A percentile compares a stretch with the other conserved stretches of the same genome.
phyloP scores from a whole-genome alignment of 495 filamentous ascomycete species.

The Cenococcum geophilum region DNA sequence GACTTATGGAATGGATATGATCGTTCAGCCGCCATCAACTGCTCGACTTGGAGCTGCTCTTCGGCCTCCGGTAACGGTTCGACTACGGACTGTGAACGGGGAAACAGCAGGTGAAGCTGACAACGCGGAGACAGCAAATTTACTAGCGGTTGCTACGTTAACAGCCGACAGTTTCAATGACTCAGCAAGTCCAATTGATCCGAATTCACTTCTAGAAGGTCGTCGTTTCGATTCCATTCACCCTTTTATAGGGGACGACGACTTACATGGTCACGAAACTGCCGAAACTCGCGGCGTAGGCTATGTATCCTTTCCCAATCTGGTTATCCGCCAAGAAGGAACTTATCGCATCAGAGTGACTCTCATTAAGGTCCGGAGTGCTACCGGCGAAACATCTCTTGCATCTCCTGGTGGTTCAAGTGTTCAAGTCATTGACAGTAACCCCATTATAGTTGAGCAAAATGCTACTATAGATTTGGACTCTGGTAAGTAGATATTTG shows the following conservation, averaged over 20 bases:
- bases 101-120: slow-evolving; percentile 18
- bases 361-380: slow-evolving; percentile 31
- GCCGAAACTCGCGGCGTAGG: slow-evolving; percentile 29
- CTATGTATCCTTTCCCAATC: slow-evolving; percentile 35
- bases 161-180: slow-evolving; percentile 17
- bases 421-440: slow-evolving; percentile 34
- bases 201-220: slow-evolving; percentile 19
- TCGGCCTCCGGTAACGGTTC: slow-evolving; percentile 16
- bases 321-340: slow-evolving; percentile 35
- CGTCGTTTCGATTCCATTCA: slow-evolving; percentile 25
- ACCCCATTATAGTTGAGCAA: slow-evolving; percentile 33
- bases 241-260: slow-evolving; percentile 25
- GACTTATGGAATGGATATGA: slow-evolving; percentile 27
- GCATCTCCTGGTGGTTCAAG: slow-evolving; percentile 23
- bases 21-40: slow-evolving; percentile 24
- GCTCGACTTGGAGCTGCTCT: slow-evolving; percentile 18
- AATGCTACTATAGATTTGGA: slow-evolving; percentile 2
- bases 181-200: slow-evolving; percentile 16
- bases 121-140: slow-evolving; percentile 20
- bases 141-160: slow-evolving; percentile 26
- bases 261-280: slow-evolving; percentile 5
- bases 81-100: slow-evolving; percentile 15
- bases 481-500: slow-evolving; percentile 30
- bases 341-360: slow-evolving; percentile 35
- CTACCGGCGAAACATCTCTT: slow-evolving; percentile 16